phyloP scores from a whole-genome alignment of 768 basidiomycete genomes.

The Xerocomellus dryophilus region DNA sequence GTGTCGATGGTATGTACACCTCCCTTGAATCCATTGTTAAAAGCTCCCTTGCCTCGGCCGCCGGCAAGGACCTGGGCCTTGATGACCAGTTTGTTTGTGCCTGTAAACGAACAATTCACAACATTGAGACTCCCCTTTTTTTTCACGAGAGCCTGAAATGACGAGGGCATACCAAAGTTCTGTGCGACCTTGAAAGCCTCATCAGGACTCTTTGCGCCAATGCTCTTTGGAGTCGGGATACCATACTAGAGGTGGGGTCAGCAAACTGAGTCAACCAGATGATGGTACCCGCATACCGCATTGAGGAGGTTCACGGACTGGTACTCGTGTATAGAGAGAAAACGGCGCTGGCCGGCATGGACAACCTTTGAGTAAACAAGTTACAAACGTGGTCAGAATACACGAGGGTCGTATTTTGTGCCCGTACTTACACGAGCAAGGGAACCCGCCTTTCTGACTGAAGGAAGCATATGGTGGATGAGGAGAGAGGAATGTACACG shows the following conservation, averaged over 20 bases:
- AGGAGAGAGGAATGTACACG: slow-evolving; percentile 16
- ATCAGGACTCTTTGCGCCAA: slow-evolving; percentile 80
- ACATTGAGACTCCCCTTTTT: neutral
- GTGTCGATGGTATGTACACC: slow-evolving; percentile 93
- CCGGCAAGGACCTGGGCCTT: slow-evolving; percentile 99
- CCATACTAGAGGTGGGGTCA: slow-evolving; percentile 67
- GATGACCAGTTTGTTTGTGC: slow-evolving; percentile 80
- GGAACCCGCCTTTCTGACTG: slow-evolving; percentile 61
- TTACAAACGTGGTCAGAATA: neutral
- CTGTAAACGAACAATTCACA: slow-evolving; percentile 37
- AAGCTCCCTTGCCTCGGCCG: slow-evolving; percentile 96
- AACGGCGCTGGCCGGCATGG: slow-evolving; percentile 83
- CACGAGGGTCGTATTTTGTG: neutral
- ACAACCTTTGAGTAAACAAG: slow-evolving; percentile 42
- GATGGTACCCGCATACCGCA: slow-evolving; percentile 52
- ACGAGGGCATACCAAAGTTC: slow-evolving; percentile 64
- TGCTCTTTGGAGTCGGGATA: slow-evolving; percentile 89
- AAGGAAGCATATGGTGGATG: slow-evolving; percentile 56
- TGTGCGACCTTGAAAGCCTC: slow-evolving; percentile 90
- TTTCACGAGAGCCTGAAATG: neutral
- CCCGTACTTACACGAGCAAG: slow-evolving; percentile 54
- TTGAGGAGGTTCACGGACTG: slow-evolving; percentile 95
- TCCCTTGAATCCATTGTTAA: slow-evolving; percentile 93
- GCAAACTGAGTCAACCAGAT: neutral
- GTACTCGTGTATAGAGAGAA: slow-evolving; percentile 96